These are phyloP conservation scores for Cenococcum geophilum DNA, from an alignment of 495 filamentous ascomycete species.

Conservation along the genomic window DNA sequence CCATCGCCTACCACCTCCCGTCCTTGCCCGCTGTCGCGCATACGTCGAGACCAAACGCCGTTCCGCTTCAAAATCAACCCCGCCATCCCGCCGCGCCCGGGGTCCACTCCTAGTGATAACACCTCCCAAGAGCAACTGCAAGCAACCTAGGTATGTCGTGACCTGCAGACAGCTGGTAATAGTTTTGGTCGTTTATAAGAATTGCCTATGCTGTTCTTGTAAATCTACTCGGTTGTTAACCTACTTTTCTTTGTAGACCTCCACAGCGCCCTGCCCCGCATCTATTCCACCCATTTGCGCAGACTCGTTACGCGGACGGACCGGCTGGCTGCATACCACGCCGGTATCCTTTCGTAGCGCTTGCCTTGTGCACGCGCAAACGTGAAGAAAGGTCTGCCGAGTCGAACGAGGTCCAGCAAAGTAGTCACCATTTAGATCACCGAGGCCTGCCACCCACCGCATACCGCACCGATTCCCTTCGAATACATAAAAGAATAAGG, in stretches of 20 bases:
- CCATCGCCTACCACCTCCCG: not conserved
- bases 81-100: constrained; percentile 15
- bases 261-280: not conserved
- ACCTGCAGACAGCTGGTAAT: not conserved
- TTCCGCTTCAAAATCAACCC: constrained; percentile 8
- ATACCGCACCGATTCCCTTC: not conserved
- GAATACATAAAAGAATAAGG: not conserved
- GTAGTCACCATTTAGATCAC: not conserved
- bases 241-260: not conserved
- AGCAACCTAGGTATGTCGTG: no score
- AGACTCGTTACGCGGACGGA: not conserved
- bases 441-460: not conserved
- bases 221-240: not conserved
- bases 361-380: not conserved
- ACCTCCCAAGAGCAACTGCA: not conserved
- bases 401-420: not conserved
- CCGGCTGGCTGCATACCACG: constrained; percentile 1
- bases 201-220: not conserved
- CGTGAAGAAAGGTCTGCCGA: not conserved
- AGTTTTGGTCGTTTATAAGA: no score
- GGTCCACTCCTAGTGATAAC: constrained; percentile 18
- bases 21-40: not conserved
- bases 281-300: not conserved
- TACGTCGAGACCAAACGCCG: not conserved
- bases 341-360: not conserved